A percentile compares a stretch with the other conserved stretches of the same genome.
Evolutionary conservation across 257 asterid species (phyloP).

Genomic region (Lycium barbarum): DNA sequence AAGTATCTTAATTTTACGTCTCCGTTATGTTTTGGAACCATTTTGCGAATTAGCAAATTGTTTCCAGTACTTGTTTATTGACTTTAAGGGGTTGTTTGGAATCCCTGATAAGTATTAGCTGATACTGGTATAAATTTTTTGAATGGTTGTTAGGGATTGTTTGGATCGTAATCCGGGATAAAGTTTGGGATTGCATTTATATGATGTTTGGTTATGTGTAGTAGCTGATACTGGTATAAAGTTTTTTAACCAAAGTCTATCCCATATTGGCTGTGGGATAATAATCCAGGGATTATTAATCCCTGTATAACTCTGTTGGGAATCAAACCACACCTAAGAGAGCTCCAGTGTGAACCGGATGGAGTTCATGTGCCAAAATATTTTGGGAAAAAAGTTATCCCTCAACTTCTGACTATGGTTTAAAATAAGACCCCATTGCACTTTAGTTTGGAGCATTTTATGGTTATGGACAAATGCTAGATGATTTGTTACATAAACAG

Average conservation of each 20-base stretch:
- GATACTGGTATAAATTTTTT: too few species aligned
- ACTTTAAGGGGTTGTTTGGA: not conserved
- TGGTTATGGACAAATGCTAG: not conserved
- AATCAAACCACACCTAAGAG: not conserved
- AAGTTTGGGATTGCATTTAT: not conserved
- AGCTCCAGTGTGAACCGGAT: not conserved
- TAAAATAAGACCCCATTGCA: not conserved
- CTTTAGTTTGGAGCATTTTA: not conserved
- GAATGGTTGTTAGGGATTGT: not conserved
- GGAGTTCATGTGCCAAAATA: not conserved
- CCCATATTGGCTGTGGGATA: too few species aligned
- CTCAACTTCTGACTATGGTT: not conserved
- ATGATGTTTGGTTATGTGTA: not conserved
- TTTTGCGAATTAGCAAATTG: not conserved
- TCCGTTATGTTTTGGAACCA: not conserved
- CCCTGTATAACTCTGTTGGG: not conserved
- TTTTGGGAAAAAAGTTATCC: not conserved
- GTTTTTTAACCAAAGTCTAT: not conserved
- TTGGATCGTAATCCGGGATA: not conserved
- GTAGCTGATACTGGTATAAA: not conserved
- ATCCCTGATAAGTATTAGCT: too few species aligned
- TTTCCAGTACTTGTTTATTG: not conserved
- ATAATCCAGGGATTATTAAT: constrained; percentile 1
- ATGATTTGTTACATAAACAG: not conserved
- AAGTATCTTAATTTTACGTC: not conserved